A percentile compares a stretch with the other conserved stretches of the same genome.
Evolutionary conservation across 139 green algal species (phyloP).

Genomic region (Chlamydomonas eustigma): DNA sequence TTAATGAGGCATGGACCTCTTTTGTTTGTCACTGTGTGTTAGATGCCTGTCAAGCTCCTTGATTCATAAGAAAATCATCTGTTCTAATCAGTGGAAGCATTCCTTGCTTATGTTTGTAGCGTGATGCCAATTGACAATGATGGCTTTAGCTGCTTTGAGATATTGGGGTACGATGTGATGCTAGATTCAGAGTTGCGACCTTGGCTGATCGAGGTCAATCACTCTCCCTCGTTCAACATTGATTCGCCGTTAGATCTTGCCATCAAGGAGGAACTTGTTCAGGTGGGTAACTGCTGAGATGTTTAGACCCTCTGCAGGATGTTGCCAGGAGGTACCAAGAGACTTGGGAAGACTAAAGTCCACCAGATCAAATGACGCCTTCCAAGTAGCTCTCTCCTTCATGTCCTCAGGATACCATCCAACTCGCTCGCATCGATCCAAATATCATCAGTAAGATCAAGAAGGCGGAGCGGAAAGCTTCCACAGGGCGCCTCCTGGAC

Average conservation of each 20-base stretch:
- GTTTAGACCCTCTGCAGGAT: too few species aligned
- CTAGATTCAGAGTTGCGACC: conserved; percentile 60
- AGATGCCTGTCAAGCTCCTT: too few species aligned
- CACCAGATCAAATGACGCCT: too few species aligned
- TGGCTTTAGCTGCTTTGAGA: conserved; percentile 73
- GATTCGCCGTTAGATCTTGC: conserved; percentile 64
- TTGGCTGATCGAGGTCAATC: conserved; percentile 86
- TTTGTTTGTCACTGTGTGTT: too few species aligned
- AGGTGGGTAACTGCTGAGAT: too few species aligned
- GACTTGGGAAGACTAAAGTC: too few species aligned
- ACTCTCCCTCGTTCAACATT: conserved; percentile 70
- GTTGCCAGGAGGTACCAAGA: too few species aligned
- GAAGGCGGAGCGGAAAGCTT: conserved; percentile 33
- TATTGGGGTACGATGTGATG: conserved; percentile 60
- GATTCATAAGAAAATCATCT: too few species aligned
- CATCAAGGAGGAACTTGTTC: conserved; percentile 40
- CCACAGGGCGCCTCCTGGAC: conserved; percentile 32
- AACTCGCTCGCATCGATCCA: conserved; percentile 29
- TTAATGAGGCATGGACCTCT: too few species aligned
- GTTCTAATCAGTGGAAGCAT: too few species aligned
- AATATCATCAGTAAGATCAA: conserved; percentile 40
- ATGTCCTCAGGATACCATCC: not conserved
- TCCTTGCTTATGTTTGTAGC: not conserved
- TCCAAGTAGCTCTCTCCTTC: too few species aligned
- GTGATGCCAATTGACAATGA: conserved; percentile 49